Evolutionary conservation across 768 basidiomycete species (phyloP).

Genomic region (Leccinum barrowsii): DNA sequence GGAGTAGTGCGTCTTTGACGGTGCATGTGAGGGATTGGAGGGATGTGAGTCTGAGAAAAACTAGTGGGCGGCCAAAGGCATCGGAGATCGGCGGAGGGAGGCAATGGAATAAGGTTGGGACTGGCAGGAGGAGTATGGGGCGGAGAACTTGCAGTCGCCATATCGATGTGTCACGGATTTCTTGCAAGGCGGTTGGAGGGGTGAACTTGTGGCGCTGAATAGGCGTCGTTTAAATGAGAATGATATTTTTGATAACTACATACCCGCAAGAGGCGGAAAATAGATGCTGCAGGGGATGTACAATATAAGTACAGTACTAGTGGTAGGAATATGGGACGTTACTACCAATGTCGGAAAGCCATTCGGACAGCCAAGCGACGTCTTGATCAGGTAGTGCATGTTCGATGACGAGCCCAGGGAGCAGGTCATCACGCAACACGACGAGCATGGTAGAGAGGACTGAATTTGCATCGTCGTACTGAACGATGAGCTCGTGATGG

Average conservation of each 20-base stretch:
- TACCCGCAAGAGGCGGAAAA: conserved; percentile 65
- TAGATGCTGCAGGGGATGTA: conserved; percentile 35
- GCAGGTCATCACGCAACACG: conserved; percentile 51
- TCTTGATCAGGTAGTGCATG: conserved; percentile 46
- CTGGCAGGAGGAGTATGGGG: conserved; percentile 35
- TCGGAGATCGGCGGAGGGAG: conserved; percentile 54
- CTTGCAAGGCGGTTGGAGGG: conserved; percentile 57
- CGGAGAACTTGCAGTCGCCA: conserved; percentile 48
- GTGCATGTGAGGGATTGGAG: conserved; percentile 38
- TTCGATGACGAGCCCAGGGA: conserved; percentile 60
- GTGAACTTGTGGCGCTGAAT: conserved; percentile 64
- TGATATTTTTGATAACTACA: conserved; percentile 16
- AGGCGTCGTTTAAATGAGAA: conserved; percentile 4
- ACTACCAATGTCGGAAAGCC: conserved; percentile 64
- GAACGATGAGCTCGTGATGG: conserved; percentile 42
- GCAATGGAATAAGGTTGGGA: conserved; percentile 40
- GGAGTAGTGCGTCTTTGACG: conserved; percentile 42
- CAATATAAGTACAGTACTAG: background rate
- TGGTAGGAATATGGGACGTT: background rate
- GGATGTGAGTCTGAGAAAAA: conserved; percentile 48
- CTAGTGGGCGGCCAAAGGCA: conserved; percentile 62
- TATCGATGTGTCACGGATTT: conserved; percentile 48
- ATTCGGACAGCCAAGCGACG: conserved; percentile 52
- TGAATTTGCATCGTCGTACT: conserved; percentile 49
- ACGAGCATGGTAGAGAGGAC: conserved; percentile 46